Conservation (phyloP, 2,329 filamentous ascomycete species). For the Exophiala sp. region DNA sequence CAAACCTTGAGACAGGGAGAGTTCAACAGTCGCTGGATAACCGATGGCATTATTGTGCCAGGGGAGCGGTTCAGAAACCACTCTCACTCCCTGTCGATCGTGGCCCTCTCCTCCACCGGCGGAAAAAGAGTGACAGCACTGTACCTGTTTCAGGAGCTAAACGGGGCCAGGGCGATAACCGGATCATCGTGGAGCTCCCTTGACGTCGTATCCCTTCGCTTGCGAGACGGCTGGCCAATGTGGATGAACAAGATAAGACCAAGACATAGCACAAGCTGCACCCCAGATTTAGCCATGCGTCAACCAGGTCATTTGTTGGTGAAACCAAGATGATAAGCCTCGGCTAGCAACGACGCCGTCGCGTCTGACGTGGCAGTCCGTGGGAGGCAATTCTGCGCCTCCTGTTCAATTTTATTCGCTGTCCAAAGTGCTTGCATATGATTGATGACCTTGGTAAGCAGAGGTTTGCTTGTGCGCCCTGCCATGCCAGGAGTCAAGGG, state of each 20-base stretch:
- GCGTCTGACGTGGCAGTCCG: constrained; percentile 15
- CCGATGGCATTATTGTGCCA: too few species aligned
- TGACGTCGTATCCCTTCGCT: constrained; percentile 24
- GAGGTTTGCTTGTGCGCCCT: neutral
- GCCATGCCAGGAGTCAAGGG: neutral
- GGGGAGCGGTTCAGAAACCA: too few species aligned
- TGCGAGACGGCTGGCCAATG: constrained; percentile 10
- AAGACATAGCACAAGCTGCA: constrained; percentile 12
- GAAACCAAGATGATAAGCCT: constrained; percentile 13
- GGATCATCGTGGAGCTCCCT: constrained; percentile 11
- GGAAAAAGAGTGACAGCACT: constrained; percentile 3
- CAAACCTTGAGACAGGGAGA: too few species aligned
- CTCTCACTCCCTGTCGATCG: neutral
- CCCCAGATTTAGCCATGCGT: constrained; percentile 21
- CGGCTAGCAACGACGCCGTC: constrained; percentile 4
- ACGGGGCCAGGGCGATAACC: constrained; percentile 19
- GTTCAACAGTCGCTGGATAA: neutral
- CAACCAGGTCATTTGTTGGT: constrained; percentile 13
- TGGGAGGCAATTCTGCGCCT: neutral
- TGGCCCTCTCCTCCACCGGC: neutral
- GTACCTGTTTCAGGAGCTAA: constrained; percentile 19
- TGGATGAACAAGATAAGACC: constrained; percentile 7
- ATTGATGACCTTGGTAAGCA: neutral
- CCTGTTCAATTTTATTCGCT: neutral
- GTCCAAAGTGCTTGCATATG: neutral